Percentiles rank a stretch among this genome's conserved stretches.
These are phyloP conservation scores for Arxiozyma slooffiae DNA, from an alignment of 1,139 yeast species.

Conservation along the genomic window DNA sequence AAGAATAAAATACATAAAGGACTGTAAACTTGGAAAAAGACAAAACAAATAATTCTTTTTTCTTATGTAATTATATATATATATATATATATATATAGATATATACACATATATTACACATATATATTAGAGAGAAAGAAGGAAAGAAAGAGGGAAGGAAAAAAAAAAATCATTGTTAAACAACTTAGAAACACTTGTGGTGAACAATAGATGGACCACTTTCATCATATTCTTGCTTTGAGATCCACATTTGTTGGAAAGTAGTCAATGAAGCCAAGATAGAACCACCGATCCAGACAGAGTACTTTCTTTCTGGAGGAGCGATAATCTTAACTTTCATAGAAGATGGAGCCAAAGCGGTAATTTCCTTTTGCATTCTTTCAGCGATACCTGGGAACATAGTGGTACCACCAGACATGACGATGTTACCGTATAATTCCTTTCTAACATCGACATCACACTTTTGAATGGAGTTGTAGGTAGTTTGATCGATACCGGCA, in stretches of 20 bases:
- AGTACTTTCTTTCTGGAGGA: conserved; percentile 99
- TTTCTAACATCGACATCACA: conserved; percentile 98
- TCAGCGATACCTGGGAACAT: conserved; percentile 99
- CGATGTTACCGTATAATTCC: conserved; percentile 98
- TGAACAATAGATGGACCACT: conserved; percentile 99
- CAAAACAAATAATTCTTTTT: not conserved
- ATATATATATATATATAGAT: too few species aligned
- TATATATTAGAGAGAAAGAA: too few species aligned
- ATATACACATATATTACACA: too few species aligned
- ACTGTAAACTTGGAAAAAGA: not conserved
- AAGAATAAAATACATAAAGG: too few species aligned
- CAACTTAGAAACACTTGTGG: conserved; percentile 94
- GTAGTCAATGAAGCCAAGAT: conserved; percentile 96
- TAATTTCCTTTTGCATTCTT: conserved; percentile 99
- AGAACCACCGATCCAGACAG: conserved; percentile 99
- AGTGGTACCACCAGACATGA: conserved; percentile 99
- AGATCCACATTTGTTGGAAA: conserved; percentile 99
- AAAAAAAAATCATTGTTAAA: not conserved
- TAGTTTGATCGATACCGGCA: conserved; percentile 99
- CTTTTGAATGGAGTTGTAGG: conserved; percentile 98
- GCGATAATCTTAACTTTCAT: conserved; percentile 99
- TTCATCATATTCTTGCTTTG: conserved; percentile 99
- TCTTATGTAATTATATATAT: too few species aligned
- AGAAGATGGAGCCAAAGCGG: conserved; percentile 98
- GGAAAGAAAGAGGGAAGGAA: not conserved